Base-by-base conservation (phyloP, 2,329 filamentous ascomycete species). In the Aspergillus pseudoterreus region DNA sequence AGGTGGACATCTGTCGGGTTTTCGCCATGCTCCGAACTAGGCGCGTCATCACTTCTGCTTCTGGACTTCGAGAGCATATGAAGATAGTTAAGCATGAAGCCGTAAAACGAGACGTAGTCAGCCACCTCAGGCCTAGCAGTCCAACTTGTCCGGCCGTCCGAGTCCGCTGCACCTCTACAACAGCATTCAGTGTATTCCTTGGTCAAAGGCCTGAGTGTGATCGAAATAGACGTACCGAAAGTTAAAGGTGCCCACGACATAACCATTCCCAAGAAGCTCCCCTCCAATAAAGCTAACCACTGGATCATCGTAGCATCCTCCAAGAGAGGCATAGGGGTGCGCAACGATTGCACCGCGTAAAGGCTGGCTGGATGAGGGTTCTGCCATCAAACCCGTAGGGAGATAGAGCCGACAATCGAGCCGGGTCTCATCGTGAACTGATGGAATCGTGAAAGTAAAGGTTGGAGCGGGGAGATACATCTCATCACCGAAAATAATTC, bases 251-350 rank as follows among this genome's bases (percentile, higher is more conserved):
- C 81, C 86, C 2, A 96, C 87, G 1, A 95, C 68, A 63, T 83
- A 95, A 1, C 88, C 89, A 47, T 78, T 73, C 4, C 79, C 75
- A n/a, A 95, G 69, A 43, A 95, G 75, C 52, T 86, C 80, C 2
- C 76, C 74, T 0, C 82, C 83, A 2, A 88, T 72, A 8, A 83
- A 75, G n/a, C 82, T 78, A 1, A 97, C 86, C 0, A 96, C 79
- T 0, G 82, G 81, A 66, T 97, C 92, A 66, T 97, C 89, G 65
- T 85, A 94, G 68, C 78, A 85, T 4, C 92, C 94, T 4, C 94
- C 94, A 47, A 97, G 75, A 0, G 90, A 86, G 32, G 90, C 90
- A 66, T 97, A 97, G 0, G 94, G 92, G 69, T 97, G 94, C 11
- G 92, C 92, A 36, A 97, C 75, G 3, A 96, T 77, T 0, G 84